A percentile compares a stretch with the other conserved stretches of the same genome.
phyloP scores from a whole-genome alignment of 1,139 yeast species.

The Pichia sp. region DNA sequence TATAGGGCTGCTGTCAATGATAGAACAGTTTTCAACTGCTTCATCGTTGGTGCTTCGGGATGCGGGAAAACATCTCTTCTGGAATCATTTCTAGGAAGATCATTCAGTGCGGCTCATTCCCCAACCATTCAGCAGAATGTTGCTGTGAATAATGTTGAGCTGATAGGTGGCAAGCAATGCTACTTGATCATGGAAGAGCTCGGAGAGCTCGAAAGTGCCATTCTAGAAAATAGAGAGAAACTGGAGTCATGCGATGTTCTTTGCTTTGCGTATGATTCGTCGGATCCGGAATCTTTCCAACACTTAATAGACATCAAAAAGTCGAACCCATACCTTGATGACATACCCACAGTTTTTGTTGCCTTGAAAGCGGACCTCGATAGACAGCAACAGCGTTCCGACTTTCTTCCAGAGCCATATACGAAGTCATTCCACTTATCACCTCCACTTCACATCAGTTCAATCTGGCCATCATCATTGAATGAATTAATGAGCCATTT shows the following conservation, averaged over 20 bases:
- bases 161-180: slow-evolving; percentile 93
- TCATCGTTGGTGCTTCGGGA: slow-evolving; percentile 74
- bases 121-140: slow-evolving; percentile 78
- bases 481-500: slow-evolving; percentile 80
- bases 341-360: slow-evolving; percentile 78
- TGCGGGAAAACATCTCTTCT: slow-evolving; percentile 82
- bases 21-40: slow-evolving; percentile 86
- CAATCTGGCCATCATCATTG: slow-evolving; percentile 81
- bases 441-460: slow-evolving; percentile 82
- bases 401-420: slow-evolving; percentile 80
- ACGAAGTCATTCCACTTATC: slow-evolving; percentile 60
- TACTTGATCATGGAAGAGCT: slow-evolving; percentile 84
- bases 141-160: slow-evolving; percentile 90
- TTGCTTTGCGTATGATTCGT: slow-evolving; percentile 85
- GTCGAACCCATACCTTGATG: slow-evolving; percentile 52
- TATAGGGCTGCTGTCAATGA: slow-evolving; percentile 70
- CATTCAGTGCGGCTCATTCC: slow-evolving; percentile 62
- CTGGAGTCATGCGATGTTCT: slow-evolving; percentile 85
- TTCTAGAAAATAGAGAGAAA: slow-evolving; percentile 62
- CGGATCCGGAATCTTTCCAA: slow-evolving; percentile 92
- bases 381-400: slow-evolving; percentile 86
- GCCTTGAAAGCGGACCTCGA: slow-evolving; percentile 94
- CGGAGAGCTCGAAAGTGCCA: slow-evolving; percentile 81
- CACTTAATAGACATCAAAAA: slow-evolving; percentile 63
- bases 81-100: slow-evolving; percentile 73